Percentiles rank a stretch among this genome's conserved stretches.
Conservation (phyloP, 1,284 basidiomycete genomes). For the Ceratobasidium sp. region DNA sequence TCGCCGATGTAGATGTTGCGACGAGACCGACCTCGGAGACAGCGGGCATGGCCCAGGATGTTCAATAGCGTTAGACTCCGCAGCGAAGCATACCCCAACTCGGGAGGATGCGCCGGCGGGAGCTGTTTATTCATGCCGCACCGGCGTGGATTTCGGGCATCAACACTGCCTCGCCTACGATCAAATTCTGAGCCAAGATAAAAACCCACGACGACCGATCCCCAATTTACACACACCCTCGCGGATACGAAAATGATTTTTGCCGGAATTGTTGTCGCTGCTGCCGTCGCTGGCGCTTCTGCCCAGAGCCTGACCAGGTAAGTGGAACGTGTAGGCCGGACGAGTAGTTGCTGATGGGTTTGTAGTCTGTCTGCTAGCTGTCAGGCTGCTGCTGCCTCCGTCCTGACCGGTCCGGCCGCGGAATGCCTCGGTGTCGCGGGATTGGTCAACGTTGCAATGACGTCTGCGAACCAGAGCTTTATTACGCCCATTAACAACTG, state of each 20-base stretch:
- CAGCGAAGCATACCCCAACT: no score
- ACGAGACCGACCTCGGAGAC: no score
- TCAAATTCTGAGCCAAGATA: conserved; percentile 4
- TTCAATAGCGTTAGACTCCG: no score
- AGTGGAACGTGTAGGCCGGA: neutral
- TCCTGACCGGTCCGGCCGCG: conserved; percentile 7
- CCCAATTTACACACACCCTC: neutral
- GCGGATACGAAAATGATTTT: conserved; percentile 9
- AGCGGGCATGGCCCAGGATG: no score
- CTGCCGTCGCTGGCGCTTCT: conserved; percentile 11
- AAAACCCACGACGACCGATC: neutral
- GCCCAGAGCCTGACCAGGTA: conserved; percentile 11
- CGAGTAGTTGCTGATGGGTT: neutral
- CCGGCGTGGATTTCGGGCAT: neutral
- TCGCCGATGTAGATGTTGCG: no score
- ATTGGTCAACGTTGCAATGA: conserved; percentile 12
- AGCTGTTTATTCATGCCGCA: no score
- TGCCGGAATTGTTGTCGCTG: conserved; percentile 18
- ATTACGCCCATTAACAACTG: conserved; percentile 20
- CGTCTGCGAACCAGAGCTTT: neutral
- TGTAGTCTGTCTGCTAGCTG: neutral
- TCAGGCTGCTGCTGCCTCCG: neutral
- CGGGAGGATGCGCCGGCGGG: no score
- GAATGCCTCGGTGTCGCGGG: conserved; percentile 16
- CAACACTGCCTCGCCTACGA: conserved; percentile 2